Base-by-base conservation (phyloP, 352 stramenopile genomes). In the Peronospora farinosa region DNA sequence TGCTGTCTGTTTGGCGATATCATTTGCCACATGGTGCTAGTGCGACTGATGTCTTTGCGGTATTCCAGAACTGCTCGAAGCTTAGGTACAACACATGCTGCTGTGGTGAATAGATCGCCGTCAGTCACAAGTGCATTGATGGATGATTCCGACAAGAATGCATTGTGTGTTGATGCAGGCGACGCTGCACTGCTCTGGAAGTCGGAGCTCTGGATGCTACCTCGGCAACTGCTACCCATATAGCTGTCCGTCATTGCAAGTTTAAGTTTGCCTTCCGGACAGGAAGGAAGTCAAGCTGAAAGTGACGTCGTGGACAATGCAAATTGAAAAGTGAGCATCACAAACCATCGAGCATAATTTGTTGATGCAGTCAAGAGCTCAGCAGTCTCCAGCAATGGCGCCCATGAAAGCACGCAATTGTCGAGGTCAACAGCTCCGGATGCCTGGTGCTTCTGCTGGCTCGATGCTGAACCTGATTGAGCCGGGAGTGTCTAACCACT, bases 111-210 rank as follows among this genome's bases (percentile, higher is more conserved):
- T 2, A 76, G 47, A 30, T 76, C 63, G 10, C 45, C 60, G 38
- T 71, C 60, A 17, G 60, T 65, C 13, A 76, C 50, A 9, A 68
- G 35, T 0, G 58, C 51, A 42, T 65, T 59, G 49, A 73, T 66
- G 5, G 60, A 73, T 13, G 64, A 73, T 6, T 10, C 23, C 0
- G 56, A 64, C 9, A 67, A 41, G n/a, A 67, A 36, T 6, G 50
- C 54, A 33, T 63, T 62, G 30, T 54, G 63, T 38, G 63, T 50
- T 5, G 63, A 72, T 19, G 56, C 50, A 6, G 58, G 51, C 3
- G 63, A 65, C 3, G 51, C 54, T 2, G 39, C 58, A 30, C 63
- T 68, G 43, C 63, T 68, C 33, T 72, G 54, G 37, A 68, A 68
- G 32, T 68, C 63, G 51, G 49, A 54, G 54, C 63, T 72, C 16